Base-by-base conservation (phyloP, 352 stramenopile genomes). In the Pythium volutum region DNA sequence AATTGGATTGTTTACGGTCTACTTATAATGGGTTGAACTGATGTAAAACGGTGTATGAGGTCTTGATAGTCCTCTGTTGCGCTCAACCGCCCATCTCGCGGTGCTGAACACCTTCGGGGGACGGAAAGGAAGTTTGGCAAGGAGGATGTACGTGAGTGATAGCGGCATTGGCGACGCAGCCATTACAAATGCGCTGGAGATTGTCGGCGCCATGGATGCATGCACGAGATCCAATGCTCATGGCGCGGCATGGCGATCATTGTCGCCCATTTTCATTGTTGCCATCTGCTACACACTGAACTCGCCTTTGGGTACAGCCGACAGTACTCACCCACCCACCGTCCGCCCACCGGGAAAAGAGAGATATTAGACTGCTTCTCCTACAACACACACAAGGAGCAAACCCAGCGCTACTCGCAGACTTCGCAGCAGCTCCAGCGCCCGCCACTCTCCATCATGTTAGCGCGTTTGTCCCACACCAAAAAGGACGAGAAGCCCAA, bases 181-280 rank as follows among this genome's bases (percentile, higher is more conserved):
- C 31, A 36, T 36, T 36, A 36, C 31, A 8, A 36, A 36, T 36
- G 31, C 31, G 14, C 3, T 36, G 10, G n/a, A 26, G 6, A 54
- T 27, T 27, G 27, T 53, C 27, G 16, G 25, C 41, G 18, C n/a
- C 41, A 47, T 48, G 42, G 9, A 48, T 15, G 3, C 39, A 25
- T 18, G 39, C 12, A 22, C 15, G 36, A 43, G 14, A 43, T 15
- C 5, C 14, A 12, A 43, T 43, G 36, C 2, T 43, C 36, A 18
- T 43, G 36, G 14, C 36, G 36, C 9, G 11, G n/a, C 14, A 18
- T 43, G 36, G 45, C 4, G 26, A 10, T 38, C n/a, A 22, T 38
- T 29, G n/a, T 1, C 42, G 2, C 25, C 45, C 47, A 54, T 54
- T 54, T 54, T 27, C 26, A 54, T 54, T 54, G 11, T 54, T 27